These are phyloP conservation scores for Nigrospora oryzae DNA, from an alignment of 2,329 filamentous ascomycete species.

Conservation along the genomic window DNA sequence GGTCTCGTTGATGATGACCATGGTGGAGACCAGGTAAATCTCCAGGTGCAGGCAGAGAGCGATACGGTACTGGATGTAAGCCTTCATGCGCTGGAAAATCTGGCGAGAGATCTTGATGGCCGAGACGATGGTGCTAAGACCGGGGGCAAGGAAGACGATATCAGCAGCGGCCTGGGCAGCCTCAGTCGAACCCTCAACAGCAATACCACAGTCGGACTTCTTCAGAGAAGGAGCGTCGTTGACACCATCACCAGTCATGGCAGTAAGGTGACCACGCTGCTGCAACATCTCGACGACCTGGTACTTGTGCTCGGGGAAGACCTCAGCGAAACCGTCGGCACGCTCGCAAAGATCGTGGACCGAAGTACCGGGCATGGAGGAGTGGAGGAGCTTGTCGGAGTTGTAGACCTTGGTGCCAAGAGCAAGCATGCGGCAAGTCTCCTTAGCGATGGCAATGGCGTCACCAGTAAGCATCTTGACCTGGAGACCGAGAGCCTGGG, in stretches of 20 bases:
- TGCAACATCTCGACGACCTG: constrained; percentile 70
- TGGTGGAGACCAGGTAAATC: constrained; percentile 68
- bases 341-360: constrained; percentile 72
- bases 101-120: constrained; percentile 65
- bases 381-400: constrained; percentile 68
- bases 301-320: constrained; percentile 71
- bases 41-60: constrained; percentile 66
- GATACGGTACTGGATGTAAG: constrained; percentile 71
- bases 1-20: constrained; percentile 75
- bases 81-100: constrained; percentile 38
- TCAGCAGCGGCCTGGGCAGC: constrained; percentile 65
- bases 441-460: constrained; percentile 71
- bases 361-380: constrained; percentile 63
- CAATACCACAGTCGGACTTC: constrained; percentile 68
- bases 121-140: constrained; percentile 62
- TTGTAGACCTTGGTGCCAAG: constrained; percentile 77
- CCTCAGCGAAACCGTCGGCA: constrained; percentile 65
- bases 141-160: constrained; percentile 67
- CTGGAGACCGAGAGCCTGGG: constrained; percentile 65
- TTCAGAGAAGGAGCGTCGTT: constrained; percentile 68
- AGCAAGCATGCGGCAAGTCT: constrained; percentile 75
- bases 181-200: constrained; percentile 64
- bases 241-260: constrained; percentile 68
- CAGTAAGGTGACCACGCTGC: constrained; percentile 63
- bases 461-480: constrained; percentile 81